phyloP scores from a whole-genome alignment of 1,139 yeast genomes.

The Lodderomyces oxycetoniae region DNA sequence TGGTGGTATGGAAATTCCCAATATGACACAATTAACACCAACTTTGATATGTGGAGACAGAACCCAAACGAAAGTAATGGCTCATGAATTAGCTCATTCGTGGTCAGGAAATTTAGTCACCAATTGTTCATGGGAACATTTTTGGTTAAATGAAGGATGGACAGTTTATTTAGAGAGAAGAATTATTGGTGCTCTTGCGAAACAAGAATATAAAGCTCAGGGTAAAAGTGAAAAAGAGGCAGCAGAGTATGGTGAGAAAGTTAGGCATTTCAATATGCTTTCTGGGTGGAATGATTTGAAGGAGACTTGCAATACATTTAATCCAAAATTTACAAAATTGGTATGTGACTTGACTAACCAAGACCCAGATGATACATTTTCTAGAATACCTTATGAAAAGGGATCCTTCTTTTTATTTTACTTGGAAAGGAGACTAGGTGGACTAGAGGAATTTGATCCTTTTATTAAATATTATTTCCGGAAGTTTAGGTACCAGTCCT shows the following conservation, averaged over 20 bases:
- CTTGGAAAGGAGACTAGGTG: constrained; percentile 27
- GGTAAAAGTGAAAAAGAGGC: constrained; percentile 19
- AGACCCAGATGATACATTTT: constrained; percentile 35
- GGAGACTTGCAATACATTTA: constrained; percentile 17
- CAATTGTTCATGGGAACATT: constrained; percentile 36
- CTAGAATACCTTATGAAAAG: constrained; percentile 34
- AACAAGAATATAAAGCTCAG: constrained; percentile 19
- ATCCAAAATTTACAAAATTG: constrained; percentile 21
- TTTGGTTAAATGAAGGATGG: constrained; percentile 41
- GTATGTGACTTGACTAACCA: constrained; percentile 25
- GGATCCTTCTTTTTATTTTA: constrained; percentile 32
- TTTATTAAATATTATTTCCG: constrained; percentile 32
- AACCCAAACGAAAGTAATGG: constrained; percentile 33
- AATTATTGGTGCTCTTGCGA: constrained; percentile 30
- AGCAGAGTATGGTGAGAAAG: constrained; percentile 24
- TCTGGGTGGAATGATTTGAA: constrained; percentile 29
- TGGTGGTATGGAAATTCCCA: constrained; percentile 41
- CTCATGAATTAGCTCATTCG: constrained; percentile 38
- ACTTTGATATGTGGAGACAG: constrained; percentile 32
- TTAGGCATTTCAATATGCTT: constrained; percentile 29
- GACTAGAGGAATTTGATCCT: constrained; percentile 24
- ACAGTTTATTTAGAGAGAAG: constrained; percentile 36
- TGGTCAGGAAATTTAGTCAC: constrained; percentile 39
- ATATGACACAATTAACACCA: constrained; percentile 35
- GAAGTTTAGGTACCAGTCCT: constrained; percentile 27